Evolutionary conservation across 805 yeast species (phyloP), one percentile per base, ranked within the genome.

Genomic region (Zygosaccharomyces pseudorouxii): DNA sequence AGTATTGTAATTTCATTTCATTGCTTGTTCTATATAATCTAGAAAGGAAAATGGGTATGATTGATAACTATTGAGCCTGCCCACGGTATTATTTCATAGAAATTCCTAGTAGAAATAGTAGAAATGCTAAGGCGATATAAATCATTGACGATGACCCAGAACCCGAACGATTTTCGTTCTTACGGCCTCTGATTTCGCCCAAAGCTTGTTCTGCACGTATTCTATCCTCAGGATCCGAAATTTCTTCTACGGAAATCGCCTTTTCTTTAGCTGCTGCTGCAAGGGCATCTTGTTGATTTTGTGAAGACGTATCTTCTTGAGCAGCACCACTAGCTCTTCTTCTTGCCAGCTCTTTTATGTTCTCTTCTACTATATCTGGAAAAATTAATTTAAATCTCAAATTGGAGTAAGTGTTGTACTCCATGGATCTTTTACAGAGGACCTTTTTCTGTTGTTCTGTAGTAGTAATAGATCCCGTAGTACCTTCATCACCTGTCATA

Each of bases 401-500:
- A 68, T 84, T 84, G 30, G 77, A 72, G 19, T 64, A 65, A 5
- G 73, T 70, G 62, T 84, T 83, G 77, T 82, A 89, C 22, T 70
- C 71, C 55, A 75, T 75, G 46, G 90, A 81, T 37, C 75, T 77
- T 25, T 58, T 65, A 3, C 96, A 95, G 49, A 78, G 71, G 41
- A 69, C 69, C 28, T 69, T 70, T 71, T 82, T 84, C 22, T 77
- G 76, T 14, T 68, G 71, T 14, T 78, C 85, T 9, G 84, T 75
- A 1, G 96, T 80, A 7, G 68, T 71, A 10, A 89, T 80, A 7
- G 92, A 81, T 0, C 97, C 97, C 0, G 96, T 84, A 1, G 97
- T 87, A 22, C 77, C 70, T 56, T 90, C 97, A 50, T 79, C 79
- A 8, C 93, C 84, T 0, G 95, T 88, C 98, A 90, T 90, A 61